Evolutionary conservation across 441 rosid genomes (phyloP), one percentile per base, ranked within the genome.

Genomic region (Macaranga tanarius): DNA sequence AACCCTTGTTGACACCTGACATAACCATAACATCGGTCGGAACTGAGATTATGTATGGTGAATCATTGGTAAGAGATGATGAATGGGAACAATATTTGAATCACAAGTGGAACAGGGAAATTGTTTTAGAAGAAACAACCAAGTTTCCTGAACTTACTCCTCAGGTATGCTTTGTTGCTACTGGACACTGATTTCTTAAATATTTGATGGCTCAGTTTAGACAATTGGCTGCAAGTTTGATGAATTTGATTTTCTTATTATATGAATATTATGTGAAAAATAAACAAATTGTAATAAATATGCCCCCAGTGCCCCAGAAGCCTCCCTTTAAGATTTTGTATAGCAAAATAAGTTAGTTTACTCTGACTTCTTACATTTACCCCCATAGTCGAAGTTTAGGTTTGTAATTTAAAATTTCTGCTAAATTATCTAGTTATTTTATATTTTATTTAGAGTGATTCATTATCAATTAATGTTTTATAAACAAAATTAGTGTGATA

Each of bases 1-100:
- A 73, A 64, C 98, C 98, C 62, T 79, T 95, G 88, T 66, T 95
- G 82, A 91, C 97, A 31, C 97, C 99, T 22, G 99, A 92, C 79
- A 85, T 95, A 62, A 85, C 92, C 47, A 89, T 95, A 65, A 84
- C 86, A 87, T 95, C 97, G 26, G 99, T 95, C 70, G 99, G 97
- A 73, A 95, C 97, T 11, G 99, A 95, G 88, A 95, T 95, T 73
- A 86, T 93, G 2, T 92, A 86, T 79, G 97, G 97, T 40, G 80
- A 79, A 70, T 78, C 86, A 19, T 86, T 92, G 97, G 81, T 82
- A 51, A 92, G 87, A n/a, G 97, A 95, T 82, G 76, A 87, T 75
- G 90, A 84, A 34, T 95, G 99, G 97, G 87, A 84, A 81, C 80
- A 92, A 5, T 57, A 86, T 67, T 78, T 92, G 78, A 88, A 88